Evolutionary conservation across 768 basidiomycete species (phyloP).

Genomic region (Paxillus rubicundulus): DNA sequence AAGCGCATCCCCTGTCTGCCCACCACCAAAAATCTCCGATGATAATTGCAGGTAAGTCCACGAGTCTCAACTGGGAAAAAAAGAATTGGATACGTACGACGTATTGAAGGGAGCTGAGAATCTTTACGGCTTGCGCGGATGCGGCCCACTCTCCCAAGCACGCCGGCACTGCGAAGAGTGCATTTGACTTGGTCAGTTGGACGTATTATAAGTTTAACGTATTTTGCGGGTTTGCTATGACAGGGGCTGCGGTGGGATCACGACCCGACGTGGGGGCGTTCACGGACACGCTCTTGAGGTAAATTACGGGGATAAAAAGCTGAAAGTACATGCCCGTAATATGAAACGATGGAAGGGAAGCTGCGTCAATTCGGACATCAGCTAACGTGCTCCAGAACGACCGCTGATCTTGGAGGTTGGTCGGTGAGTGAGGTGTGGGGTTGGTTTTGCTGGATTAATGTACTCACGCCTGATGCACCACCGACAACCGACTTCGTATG

Average conservation of each 20-base stretch:
- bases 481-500: conserved; percentile 27
- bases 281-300: conserved; percentile 12
- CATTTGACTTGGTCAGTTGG: conserved; percentile 8
- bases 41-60: not conserved
- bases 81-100: conserved; percentile 15
- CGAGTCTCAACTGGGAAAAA: not conserved
- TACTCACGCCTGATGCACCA: conserved; percentile 38
- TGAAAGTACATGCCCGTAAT: conserved; percentile 16
- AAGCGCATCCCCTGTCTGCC: conserved; percentile 37
- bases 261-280: conserved; percentile 20
- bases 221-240: conserved; percentile 20
- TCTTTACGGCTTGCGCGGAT: conserved; percentile 15
- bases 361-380: conserved; percentile 3
- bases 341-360: conserved; percentile 25
- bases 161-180: conserved; percentile 18
- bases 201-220: conserved; percentile 21
- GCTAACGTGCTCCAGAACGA: conserved; percentile 1
- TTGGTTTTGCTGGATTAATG: not conserved
- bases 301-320: conserved; percentile 11
- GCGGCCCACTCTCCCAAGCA: conserved; percentile 26
- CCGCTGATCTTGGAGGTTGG: conserved; percentile 4
- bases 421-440: not conserved
- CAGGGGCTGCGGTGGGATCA: conserved; percentile 14
- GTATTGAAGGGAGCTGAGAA: conserved; percentile 13
- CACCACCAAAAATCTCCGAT: conserved; percentile 36